Evolutionary conservation across 2,329 filamentous ascomycete species (phyloP), one percentile per base, ranked within the genome.

Genomic region (Pleurostoma richardsiae): DNA sequence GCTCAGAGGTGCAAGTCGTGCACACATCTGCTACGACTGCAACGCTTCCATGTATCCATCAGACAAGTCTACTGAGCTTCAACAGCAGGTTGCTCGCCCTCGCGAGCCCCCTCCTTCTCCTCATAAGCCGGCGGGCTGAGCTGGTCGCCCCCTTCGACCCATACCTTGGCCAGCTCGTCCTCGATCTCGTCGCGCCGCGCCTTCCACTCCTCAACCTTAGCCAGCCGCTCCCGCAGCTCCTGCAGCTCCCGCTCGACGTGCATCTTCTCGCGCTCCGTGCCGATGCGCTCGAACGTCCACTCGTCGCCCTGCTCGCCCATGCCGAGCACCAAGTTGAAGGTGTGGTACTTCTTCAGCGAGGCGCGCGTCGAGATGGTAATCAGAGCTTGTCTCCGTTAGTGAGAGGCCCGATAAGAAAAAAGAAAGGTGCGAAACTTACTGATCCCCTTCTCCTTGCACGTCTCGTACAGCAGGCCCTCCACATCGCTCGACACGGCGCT

Each of bases 331-430:
- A 99, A 82, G 56, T 95, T 95, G 68, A 84, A 96, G 0, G 85
- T 91, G 69, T 99, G 94, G 61, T 97, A 97, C 60, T 92, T 91
- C 68, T 96, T 96, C 48, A 99, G 77, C 27, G 90, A 95, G 10
- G 89, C 92, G 40, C 94, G 86, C 1, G 94, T 99, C 2, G 90
- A 96, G 50, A 99, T 92, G 0, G 94, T 99, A 57, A 99, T 94
- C 4, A 99, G 73, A 1, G 94, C 85, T 89, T 53, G 27, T 43
- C 7, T 6, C 5, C 42, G 54, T 63, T 53, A 63, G 56, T 46
- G 33, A 42, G 10, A 30, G 44, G n/a, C 8, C 5, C 26, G 11
- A 5, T 36, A 29, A 28, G 30, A 30, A 28, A 44, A 10, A 44
- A 39, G 38, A 30, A 28, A 10, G 38, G 28, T 40, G 30, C 39